These are phyloP conservation scores for Tulasnella sp. DNA, from an alignment of 768 basidiomycete genomes.

Conservation along the genomic window DNA sequence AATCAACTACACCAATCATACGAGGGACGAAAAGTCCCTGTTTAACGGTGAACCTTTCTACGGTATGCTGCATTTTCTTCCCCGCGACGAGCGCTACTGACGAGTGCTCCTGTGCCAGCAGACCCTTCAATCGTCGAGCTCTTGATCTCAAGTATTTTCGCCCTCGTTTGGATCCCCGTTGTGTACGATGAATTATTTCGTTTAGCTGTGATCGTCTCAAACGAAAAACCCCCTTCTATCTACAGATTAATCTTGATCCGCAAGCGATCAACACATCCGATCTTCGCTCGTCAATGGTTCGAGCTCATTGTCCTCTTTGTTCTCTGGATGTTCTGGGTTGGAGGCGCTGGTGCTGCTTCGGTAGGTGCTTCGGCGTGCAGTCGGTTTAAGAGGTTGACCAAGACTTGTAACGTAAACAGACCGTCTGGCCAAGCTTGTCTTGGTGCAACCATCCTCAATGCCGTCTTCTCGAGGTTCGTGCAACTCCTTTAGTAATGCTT, in stretches of 20 bases:
- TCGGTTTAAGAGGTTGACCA: not conserved
- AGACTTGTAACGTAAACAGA: not conserved
- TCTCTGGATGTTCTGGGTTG: constrained; percentile 31
- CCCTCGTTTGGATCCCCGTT: constrained; percentile 24
- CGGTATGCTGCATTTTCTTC: constrained; percentile 11
- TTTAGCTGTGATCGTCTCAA: not conserved
- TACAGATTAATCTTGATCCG: constrained; percentile 25
- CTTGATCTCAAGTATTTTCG: constrained; percentile 21
- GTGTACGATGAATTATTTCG: constrained; percentile 1
- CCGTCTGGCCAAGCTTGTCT: constrained; percentile 1
- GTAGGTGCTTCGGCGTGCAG: not conserved
- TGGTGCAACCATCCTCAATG: constrained; percentile 24
- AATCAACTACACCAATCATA: constrained; percentile 16
- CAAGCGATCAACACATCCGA: constrained; percentile 13
- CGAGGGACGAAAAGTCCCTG: constrained; percentile 17
- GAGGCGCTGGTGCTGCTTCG: constrained; percentile 29
- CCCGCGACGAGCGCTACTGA: not conserved
- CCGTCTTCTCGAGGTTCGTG: constrained; percentile 10
- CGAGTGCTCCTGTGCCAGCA: not conserved
- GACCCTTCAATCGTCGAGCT: constrained; percentile 30
- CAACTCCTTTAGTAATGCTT: not conserved
- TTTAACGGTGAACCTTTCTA: constrained; percentile 22
- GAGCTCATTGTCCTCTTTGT: constrained; percentile 25
- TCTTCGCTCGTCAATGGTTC: constrained; percentile 20
- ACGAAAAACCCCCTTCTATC: too few relatives aligned